Evolutionary conservation across 768 basidiomycete genomes (phyloP).

Genomic region (Tubosaeta brunneosetosa): DNA sequence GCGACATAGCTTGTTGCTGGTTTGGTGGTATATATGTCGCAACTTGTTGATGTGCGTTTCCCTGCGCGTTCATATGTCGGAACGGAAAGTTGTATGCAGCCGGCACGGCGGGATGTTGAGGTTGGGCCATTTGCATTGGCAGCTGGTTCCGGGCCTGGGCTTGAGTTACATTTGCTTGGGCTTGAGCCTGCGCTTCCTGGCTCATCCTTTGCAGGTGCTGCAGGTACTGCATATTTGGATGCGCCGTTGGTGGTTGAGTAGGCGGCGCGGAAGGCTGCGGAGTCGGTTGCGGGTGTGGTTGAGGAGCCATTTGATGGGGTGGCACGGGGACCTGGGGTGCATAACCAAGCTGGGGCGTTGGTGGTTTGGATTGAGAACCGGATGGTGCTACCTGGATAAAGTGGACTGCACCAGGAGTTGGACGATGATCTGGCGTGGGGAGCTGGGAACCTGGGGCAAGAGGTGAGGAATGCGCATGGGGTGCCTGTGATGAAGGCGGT

Average conservation of each 20-base stretch:
- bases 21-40: constrained; percentile 21
- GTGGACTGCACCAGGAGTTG: constrained; percentile 18
- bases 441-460: constrained; percentile 27
- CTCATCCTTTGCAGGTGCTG: constrained; percentile 16
- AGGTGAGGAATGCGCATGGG: constrained; percentile 28
- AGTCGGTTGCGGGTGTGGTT: constrained; percentile 21
- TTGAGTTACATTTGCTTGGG: constrained; percentile 14
- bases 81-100: constrained; percentile 33
- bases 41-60: constrained; percentile 26
- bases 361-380: constrained; percentile 23
- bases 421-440: constrained; percentile 22
- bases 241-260: constrained; percentile 18
- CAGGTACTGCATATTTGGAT: constrained; percentile 18
- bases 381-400: constrained; percentile 25
- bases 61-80: constrained; percentile 28
- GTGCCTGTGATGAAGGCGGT: constrained; percentile 30
- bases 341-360: constrained; percentile 28
- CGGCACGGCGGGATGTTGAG: constrained; percentile 24
- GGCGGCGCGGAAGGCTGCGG: constrained; percentile 20
- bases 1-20: constrained; percentile 28
- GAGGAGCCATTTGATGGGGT: constrained; percentile 19
- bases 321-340: constrained; percentile 15
- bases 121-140: constrained; percentile 22
- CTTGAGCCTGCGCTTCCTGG: constrained; percentile 24
- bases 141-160: constrained; percentile 23